These are phyloP conservation scores for Ceratocystis alfenasii DNA, from an alignment of 2,329 filamentous ascomycete genomes.

Conservation along the genomic window DNA sequence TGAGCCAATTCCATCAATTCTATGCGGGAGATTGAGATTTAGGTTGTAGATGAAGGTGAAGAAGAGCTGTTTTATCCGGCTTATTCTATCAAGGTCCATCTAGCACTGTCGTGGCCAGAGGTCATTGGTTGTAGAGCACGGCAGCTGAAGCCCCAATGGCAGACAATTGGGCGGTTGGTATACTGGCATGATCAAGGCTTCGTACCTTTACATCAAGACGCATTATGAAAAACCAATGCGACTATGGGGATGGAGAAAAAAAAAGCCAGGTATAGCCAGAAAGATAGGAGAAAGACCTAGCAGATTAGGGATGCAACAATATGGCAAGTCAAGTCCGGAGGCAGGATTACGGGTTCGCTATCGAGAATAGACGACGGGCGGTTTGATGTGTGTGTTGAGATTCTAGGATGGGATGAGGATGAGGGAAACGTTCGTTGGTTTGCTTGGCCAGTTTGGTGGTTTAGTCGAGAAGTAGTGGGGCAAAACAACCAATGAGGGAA, in stretches of 20 bases:
- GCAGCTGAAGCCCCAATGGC: conserved; percentile 1
- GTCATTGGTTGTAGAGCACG: not conserved
- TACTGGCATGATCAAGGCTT: not conserved
- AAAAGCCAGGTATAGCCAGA: not conserved
- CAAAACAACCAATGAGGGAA: conserved; percentile 13
- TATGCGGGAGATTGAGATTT: not conserved
- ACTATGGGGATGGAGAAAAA: not conserved
- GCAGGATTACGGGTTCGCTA: not conserved
- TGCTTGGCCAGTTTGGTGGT: conserved; percentile 3
- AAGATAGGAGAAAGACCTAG: not conserved
- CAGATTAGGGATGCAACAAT: not conserved
- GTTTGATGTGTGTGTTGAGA: not conserved
- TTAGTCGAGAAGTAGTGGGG: conserved; percentile 10
- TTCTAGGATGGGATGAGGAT: not conserved
- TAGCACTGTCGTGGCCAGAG: not conserved
- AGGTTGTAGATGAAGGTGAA: not conserved
- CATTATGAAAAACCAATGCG: conserved; percentile 21
- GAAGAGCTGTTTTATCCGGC: not conserved
- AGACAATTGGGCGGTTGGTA: not conserved
- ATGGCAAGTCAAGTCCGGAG: not conserved
- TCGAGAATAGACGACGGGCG: not conserved
- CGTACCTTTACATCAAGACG: conserved; percentile 24
- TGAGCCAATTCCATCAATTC: not conserved
- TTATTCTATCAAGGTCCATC: not conserved
- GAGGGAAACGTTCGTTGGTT: not conserved